These are phyloP conservation scores for Hygrocybe punicea DNA, from an alignment of 768 basidiomycete species.

Conservation along the genomic window DNA sequence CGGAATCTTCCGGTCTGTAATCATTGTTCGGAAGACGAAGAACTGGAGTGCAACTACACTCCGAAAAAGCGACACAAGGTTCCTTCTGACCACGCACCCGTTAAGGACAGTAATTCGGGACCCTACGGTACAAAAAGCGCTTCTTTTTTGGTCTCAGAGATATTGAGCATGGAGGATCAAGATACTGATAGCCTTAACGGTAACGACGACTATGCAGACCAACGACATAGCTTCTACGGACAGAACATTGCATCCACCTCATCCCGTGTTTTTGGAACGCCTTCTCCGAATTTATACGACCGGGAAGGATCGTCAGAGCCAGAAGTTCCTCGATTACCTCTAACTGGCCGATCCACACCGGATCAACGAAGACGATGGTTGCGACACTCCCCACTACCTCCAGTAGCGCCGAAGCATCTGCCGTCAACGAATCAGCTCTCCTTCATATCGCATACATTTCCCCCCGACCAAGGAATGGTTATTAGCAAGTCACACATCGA, in stretches of 20 bases:
- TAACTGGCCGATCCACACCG: conserved; percentile 6
- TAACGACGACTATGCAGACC: conserved; percentile 9
- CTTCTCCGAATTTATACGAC: conserved; percentile 24
- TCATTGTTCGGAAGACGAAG: conserved; percentile 55
- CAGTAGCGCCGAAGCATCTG: conserved; percentile 23
- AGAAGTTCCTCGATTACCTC: conserved; percentile 12
- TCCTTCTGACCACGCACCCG: conserved; percentile 27
- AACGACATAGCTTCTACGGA: conserved; percentile 44
- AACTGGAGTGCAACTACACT: conserved; percentile 63
- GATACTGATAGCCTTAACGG: conserved; percentile 9
- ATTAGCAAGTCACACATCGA: conserved; percentile 45
- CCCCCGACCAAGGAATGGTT: conserved; percentile 36
- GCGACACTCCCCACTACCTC: conserved; percentile 8
- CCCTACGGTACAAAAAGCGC: conserved; percentile 16
- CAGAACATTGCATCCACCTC: conserved; percentile 44
- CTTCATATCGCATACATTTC: conserved; percentile 45
- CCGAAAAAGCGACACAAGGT: conserved; percentile 66
- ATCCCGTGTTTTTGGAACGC: conserved; percentile 14
- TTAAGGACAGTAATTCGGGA: conserved; percentile 14
- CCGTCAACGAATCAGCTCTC: conserved; percentile 30
- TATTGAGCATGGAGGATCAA: conserved; percentile 1
- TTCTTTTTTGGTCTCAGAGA: conserved; percentile 9
- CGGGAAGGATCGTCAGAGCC: conserved; percentile 21
- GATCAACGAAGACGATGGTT: conserved; percentile 1
- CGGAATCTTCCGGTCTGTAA: conserved; percentile 69